Conservation (phyloP, 805 yeast genomes). For the Candida palmyrensis region DNA sequence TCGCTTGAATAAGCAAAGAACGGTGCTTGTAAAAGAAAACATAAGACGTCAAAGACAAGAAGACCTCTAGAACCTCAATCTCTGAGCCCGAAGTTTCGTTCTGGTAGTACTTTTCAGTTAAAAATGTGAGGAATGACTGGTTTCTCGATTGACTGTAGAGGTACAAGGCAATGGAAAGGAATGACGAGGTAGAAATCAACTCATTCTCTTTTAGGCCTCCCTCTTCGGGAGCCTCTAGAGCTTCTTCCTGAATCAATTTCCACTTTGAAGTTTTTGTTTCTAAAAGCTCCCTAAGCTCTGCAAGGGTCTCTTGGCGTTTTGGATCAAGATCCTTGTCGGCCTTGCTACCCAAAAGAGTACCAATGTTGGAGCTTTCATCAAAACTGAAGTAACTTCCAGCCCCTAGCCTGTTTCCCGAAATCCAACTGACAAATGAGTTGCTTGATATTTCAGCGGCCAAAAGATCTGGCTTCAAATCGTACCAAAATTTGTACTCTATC, state of each 20-base stretch:
- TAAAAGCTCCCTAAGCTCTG: not conserved
- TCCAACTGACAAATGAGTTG: slow-evolving; percentile 29
- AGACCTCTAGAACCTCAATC: slow-evolving; percentile 18
- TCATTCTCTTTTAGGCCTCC: too few species aligned
- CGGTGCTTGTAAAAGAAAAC: slow-evolving; percentile 34
- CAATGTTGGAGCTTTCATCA: slow-evolving; percentile 13
- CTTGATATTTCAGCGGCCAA: slow-evolving; percentile 15
- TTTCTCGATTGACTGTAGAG: slow-evolving; percentile 13
- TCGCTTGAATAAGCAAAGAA: slow-evolving; percentile 16
- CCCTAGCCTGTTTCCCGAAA: slow-evolving; percentile 18
- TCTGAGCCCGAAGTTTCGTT: slow-evolving; percentile 8
- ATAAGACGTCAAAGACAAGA: slow-evolving; percentile 36
- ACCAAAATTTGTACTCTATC: slow-evolving; percentile 12
- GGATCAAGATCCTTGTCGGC: slow-evolving; percentile 3
- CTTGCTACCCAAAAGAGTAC: slow-evolving; percentile 11
- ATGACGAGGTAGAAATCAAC: slow-evolving; percentile 11
- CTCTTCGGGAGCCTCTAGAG: not conserved
- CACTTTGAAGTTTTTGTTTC: not conserved
- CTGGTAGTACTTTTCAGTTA: slow-evolving; percentile 11
- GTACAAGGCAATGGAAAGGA: slow-evolving; percentile 14
- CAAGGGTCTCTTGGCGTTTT: not conserved
- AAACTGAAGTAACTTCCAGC: slow-evolving; percentile 11
- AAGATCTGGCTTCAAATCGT: slow-evolving; percentile 16
- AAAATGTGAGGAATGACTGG: slow-evolving; percentile 10
- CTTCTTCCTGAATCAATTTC: slow-evolving; percentile 1